Percentiles rank a stretch among this genome's conserved stretches.
These are phyloP conservation scores for Cucurbita argyrosperma DNA, from an alignment of 306 rosid species.

Conservation along the genomic window DNA sequence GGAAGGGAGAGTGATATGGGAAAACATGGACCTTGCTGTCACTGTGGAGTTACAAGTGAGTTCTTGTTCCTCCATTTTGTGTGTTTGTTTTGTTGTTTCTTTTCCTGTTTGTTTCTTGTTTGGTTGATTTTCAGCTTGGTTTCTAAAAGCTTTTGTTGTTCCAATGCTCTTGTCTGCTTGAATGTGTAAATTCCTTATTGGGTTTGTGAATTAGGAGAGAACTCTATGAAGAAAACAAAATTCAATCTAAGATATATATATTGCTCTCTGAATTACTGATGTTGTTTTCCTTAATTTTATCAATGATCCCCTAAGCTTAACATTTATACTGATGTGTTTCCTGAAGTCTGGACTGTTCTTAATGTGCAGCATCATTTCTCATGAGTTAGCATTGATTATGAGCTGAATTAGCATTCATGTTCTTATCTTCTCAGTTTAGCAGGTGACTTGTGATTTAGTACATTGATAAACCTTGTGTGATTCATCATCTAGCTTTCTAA, in stretches of 20 bases:
- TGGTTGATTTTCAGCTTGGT: neutral
- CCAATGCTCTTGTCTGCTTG: conserved; percentile 11
- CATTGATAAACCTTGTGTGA: neutral
- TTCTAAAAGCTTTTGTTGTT: conserved; percentile 3
- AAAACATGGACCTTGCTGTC: conserved; percentile 98
- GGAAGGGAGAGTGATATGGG: conserved; percentile 55
- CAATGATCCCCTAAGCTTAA: neutral
- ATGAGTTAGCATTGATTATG: neutral
- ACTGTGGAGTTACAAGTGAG: conserved; percentile 99
- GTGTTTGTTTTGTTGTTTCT: conserved; percentile 4
- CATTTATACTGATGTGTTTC: neutral
- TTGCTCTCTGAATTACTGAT: conserved; percentile 13
- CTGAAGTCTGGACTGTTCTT: neutral
- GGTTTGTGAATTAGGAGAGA: conserved; percentile 8
- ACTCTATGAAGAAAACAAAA: conserved; percentile 4
- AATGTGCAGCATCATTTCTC: neutral
- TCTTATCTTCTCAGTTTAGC: neutral
- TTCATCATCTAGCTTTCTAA: neutral
- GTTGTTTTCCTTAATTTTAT: neutral
- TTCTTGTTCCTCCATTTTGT: conserved; percentile 62
- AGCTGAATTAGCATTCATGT: neutral
- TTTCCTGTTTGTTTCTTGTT: neutral
- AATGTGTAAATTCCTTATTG: conserved; percentile 15
- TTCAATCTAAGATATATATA: conserved; percentile 6
- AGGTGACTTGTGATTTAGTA: neutral